These are phyloP conservation scores for Tylopilus sp. DNA, from an alignment of 1,284 basidiomycete genomes.

Conservation along the genomic window DNA sequence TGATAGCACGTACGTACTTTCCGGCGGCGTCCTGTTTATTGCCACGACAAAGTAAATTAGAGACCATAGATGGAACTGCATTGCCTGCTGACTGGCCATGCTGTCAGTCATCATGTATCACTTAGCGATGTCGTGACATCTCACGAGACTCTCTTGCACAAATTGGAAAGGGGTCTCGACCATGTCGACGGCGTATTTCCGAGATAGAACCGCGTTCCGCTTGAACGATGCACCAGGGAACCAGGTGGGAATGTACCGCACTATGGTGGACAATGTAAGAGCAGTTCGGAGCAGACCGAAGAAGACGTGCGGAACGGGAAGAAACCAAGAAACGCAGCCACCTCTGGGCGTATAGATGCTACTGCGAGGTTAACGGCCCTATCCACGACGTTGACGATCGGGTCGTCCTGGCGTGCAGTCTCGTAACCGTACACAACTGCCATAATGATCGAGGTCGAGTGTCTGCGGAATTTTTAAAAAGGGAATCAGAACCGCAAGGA, in stretches of 20 bases:
- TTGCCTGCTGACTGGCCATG: slow-evolving; percentile 25
- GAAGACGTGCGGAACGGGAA: slow-evolving; percentile 26
- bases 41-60: slow-evolving; percentile 18
- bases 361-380: background rate
- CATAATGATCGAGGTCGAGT: slow-evolving; percentile 32
- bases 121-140: background rate
- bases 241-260: slow-evolving; percentile 28
- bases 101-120: background rate
- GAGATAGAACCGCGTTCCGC: slow-evolving; percentile 23
- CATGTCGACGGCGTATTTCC: slow-evolving; percentile 26
- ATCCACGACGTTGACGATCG: slow-evolving; percentile 16
- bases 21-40: slow-evolving; percentile 6
- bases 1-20: slow-evolving; percentile 22
- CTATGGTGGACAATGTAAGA: slow-evolving; percentile 10
- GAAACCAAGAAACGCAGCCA: slow-evolving; percentile 1
- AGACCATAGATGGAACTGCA: slow-evolving; percentile 30
- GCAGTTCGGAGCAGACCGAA: background rate
- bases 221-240: slow-evolving; percentile 30
- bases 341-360: background rate
- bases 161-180: slow-evolving; percentile 29
- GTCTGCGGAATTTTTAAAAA: slow-evolving; percentile 13
- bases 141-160: slow-evolving; percentile 25
- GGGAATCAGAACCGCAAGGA: background rate
- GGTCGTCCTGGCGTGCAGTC: slow-evolving; percentile 22
- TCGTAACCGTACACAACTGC: slow-evolving; percentile 31